Conservation (phyloP, 352 stramenopile genomes). For the Phytophthora agathidicida region DNA sequence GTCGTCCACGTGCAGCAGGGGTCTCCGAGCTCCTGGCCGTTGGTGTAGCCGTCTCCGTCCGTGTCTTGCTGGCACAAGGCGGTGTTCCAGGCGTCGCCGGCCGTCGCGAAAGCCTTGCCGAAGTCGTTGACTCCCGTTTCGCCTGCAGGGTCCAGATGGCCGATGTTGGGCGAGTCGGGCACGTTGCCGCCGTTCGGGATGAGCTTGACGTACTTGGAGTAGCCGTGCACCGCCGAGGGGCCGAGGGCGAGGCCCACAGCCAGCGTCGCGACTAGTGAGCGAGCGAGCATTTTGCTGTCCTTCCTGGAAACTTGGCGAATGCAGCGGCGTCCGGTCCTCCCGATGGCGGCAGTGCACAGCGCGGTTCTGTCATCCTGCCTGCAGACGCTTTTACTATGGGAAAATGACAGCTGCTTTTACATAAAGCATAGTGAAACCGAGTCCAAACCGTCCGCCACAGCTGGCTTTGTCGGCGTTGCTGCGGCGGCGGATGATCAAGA, state of each 20-base stretch:
- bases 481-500: neutral
- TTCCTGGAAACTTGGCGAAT: constrained; percentile 23
- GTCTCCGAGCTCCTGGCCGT: constrained; percentile 86
- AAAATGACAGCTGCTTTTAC: constrained; percentile 19
- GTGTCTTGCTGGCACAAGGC: constrained; percentile 69
- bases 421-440: constrained; percentile 21
- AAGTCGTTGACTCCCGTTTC: constrained; percentile 66
- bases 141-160: constrained; percentile 55
- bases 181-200: constrained; percentile 67
- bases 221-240: constrained; percentile 28
- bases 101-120: constrained; percentile 61
- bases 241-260: constrained; percentile 7
- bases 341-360: constrained; percentile 5
- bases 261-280: constrained; percentile 11
- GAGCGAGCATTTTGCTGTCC: constrained; percentile 4
- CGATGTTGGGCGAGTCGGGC: constrained; percentile 48
- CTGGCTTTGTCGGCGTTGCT: constrained; percentile 2
- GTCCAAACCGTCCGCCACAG: constrained; percentile 2
- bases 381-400: constrained; percentile 29
- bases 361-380: constrained; percentile 19
- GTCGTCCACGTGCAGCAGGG: constrained; percentile 81
- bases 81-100: constrained; percentile 50
- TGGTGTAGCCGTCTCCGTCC: constrained; percentile 85
- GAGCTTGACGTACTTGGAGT: constrained; percentile 50
- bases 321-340: neutral